These are phyloP conservation scores for Podospora tetraspora DNA, from an alignment of 495 filamentous ascomycete genomes.

Conservation along the genomic window DNA sequence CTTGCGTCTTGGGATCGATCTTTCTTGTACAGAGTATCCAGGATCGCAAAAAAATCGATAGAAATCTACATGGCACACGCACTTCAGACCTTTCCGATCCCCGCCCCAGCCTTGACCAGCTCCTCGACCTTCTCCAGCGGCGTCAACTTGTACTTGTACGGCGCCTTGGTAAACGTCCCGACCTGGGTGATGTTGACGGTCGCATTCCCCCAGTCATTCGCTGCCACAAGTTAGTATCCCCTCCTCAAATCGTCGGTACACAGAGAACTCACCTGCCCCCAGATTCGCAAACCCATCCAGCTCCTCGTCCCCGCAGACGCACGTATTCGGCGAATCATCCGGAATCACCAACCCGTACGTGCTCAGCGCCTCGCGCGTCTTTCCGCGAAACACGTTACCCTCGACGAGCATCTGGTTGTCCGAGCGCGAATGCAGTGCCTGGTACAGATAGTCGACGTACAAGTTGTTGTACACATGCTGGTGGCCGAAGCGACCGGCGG, in stretches of 20 bases:
- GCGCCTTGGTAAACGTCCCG: conserved; percentile 37
- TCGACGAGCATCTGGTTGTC: conserved; percentile 52
- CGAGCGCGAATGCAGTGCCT: conserved; percentile 50
- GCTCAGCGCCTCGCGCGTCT: conserved; percentile 39
- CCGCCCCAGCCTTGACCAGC: conserved; percentile 34
- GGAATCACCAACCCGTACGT: conserved; percentile 47
- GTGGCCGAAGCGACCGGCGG: conserved; percentile 60
- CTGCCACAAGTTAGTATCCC: conserved; percentile 20
- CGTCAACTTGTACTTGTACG: conserved; percentile 37
- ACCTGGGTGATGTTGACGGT: conserved; percentile 39
- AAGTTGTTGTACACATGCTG: conserved; percentile 48
- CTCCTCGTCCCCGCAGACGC: conserved; percentile 24
- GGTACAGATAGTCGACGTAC: conserved; percentile 37
- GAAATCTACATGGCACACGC: neutral
- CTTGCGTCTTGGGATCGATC: neutral
- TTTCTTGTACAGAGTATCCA: neutral
- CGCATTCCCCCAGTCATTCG: conserved; percentile 38
- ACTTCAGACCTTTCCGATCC: conserved; percentile 35
- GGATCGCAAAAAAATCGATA: neutral
- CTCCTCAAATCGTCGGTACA: neutral
- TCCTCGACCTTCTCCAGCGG: conserved; percentile 29
- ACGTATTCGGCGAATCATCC: conserved; percentile 32
- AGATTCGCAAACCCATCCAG: conserved; percentile 32
- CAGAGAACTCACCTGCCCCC: conserved; percentile 31
- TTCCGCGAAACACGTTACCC: conserved; percentile 41